Base-by-base conservation (phyloP, 441 rosid species). In the Lepidium campestre region DNA sequence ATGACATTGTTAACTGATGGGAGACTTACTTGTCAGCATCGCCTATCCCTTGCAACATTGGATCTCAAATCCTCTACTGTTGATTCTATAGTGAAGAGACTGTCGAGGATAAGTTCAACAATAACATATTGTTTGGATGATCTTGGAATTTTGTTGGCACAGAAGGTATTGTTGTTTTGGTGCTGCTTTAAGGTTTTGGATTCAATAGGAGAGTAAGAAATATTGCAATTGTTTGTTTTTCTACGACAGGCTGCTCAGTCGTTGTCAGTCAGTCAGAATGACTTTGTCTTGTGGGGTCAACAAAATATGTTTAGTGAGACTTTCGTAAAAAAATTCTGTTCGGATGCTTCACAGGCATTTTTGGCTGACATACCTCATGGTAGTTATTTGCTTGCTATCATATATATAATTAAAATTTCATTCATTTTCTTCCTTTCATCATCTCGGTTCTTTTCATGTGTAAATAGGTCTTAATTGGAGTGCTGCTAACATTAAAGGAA, bases 121-220 rank as follows among this genome's bases (percentile, higher is more conserved):
- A 72, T 95, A 46, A 57, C 78, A n/a, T 83, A 78, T 77, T 95
- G 97, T 75, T 71, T 88, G 78, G 80, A 67, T 20, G 85, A 86
- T 32, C 93, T 88, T 9, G 99, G 99, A 19, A 77, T 83, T 62
- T 88, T 82, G 88, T 70, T 86, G 79, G 95, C 99, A 25, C 78
- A 52, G 22, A 90, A 88, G 99, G 99, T 95, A 74, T 31, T 25
- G 34, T 18, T 15, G 67, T 45, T 32, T 5, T 47, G 56, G 11
- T 62, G 40, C 46, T 55, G 47, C 36, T 41, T 37, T 72, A 37
- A 29, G 23, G 57, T 60, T 42, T 8, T 59, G 48, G 20, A 9
- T 70, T 67, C 37, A 6, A 18, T 19, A 32, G 57, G 12, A 41
- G 35, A 50, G 25, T 37, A 58, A 63, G 25, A 32, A 45, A 13